phyloP scores from a whole-genome alignment of 352 stramenopile genomes.

The Peronospora belbahrii region DNA sequence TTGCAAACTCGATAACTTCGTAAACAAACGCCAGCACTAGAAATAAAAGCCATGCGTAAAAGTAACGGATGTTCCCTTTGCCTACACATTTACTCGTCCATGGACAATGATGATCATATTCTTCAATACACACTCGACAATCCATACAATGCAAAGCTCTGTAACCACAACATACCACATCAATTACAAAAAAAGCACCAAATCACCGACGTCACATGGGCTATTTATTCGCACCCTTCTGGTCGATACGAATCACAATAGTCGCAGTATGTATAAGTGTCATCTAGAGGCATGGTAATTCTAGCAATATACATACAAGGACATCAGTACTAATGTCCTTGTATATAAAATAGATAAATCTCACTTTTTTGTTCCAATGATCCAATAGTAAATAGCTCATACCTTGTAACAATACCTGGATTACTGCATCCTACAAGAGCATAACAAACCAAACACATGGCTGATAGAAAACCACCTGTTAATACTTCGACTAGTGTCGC shows the following conservation, averaged over 20 bases:
- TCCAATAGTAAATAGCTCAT: slow-evolving; percentile 1
- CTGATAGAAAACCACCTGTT: slow-evolving; percentile 49
- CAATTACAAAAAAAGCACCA: too few species aligned
- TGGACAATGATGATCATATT: slow-evolving; percentile 90
- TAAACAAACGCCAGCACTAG: slow-evolving; percentile 83
- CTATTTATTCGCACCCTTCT: too few species aligned
- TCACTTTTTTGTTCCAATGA: not conserved
- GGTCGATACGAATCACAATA: slow-evolving; percentile 74
- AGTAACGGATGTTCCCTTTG: slow-evolving; percentile 68
- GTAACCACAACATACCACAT: not conserved
- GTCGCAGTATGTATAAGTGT: slow-evolving; percentile 73
- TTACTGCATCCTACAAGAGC: slow-evolving; percentile 66
- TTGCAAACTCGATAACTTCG: slow-evolving; percentile 84
- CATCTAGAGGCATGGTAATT: slow-evolving; percentile 30
- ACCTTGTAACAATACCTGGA: slow-evolving; percentile 59
- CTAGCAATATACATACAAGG: too few species aligned
- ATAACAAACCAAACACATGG: slow-evolving; percentile 54
- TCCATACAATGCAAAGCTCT: slow-evolving; percentile 83
- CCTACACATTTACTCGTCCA: slow-evolving; percentile 90
- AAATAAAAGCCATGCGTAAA: slow-evolving; percentile 81
- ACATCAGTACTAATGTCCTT: not conserved
- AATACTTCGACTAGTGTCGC: slow-evolving; percentile 34
- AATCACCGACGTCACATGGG: too few species aligned
- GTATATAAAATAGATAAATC: not conserved
- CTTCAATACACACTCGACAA: slow-evolving; percentile 81